Evolutionary conservation across 768 basidiomycete species (phyloP), one percentile per base, ranked within the genome.

Genomic region (Russula dissimulans): DNA sequence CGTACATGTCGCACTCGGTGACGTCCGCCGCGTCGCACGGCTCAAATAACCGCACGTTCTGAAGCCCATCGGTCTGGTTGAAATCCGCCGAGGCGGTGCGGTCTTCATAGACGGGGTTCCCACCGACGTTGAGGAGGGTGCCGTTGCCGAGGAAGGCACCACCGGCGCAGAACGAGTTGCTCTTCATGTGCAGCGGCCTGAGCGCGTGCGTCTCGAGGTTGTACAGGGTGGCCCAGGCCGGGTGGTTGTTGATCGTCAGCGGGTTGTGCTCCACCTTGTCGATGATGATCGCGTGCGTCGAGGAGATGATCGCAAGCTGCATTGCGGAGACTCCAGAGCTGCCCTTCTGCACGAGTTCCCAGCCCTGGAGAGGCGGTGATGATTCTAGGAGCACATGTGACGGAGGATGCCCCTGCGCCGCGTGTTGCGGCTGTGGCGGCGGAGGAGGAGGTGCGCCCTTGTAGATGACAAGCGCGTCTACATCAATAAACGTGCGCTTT

Each of bases 221-320:
- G 70, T 85, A 91, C 18, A 92, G 70, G 8, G 85, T 85, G 0
- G 78, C 87, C 89, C 90, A 92, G 12, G 89, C 88, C 15, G 89
- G 89, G 67, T 89, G 89, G 15, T 34, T 22, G 62, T 80, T 71
- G 68, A 90, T 75, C 1, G 81, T 80, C 52, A 90, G 73, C 36
- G 89, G 89, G 67, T 92, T 91, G 71, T 91, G 88, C 69, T 90
- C 89, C 29, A 90, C 89, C 71, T 91, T 91, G 78, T 92, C 89
- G 42, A 92, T 69, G 51, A 92, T 77, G 63, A 91, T 71, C 15
- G 82, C 88, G 65, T 88, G 87, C 9, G 79, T 81, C 15, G 79
- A 67, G 4, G 89, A 91, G 63, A 91, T 76, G 59, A 91, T 72
- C 6, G 76, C 75, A 59, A 91, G 69, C 69, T 91, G 88, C 88